These are phyloP conservation scores for Paspalum vaginatum DNA, from an alignment of 176 grass and related monocot genomes.

Conservation along the genomic window DNA sequence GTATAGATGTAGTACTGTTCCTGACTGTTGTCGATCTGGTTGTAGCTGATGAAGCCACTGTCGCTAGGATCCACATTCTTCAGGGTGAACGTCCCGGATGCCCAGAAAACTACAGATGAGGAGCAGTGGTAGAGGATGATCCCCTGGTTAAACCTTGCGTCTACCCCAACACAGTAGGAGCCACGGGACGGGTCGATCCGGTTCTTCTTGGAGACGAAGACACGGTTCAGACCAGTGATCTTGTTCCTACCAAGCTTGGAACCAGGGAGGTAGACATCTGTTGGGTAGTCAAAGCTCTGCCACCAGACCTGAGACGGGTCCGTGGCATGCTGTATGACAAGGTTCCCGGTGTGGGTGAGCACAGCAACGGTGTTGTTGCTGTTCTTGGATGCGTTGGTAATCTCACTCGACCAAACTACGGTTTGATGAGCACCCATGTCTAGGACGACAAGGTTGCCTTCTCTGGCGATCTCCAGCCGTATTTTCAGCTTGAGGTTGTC, in stretches of 20 bases:
- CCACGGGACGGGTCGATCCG: background rate
- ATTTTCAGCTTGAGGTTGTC: background rate
- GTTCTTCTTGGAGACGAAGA: background rate
- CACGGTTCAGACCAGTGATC: background rate
- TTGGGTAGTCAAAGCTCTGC: constrained; percentile 13
- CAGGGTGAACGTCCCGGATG: background rate
- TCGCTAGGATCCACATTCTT: no score
- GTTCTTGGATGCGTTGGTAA: background rate
- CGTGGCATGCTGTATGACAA: background rate
- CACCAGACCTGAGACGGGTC: background rate
- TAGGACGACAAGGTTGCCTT: background rate
- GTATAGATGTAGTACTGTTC: no score
- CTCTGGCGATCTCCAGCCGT: background rate
- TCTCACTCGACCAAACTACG: background rate
- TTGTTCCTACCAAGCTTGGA: background rate
- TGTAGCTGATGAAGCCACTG: no score
- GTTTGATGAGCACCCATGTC: background rate
- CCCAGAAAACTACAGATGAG: background rate
- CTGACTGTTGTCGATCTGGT: no score
- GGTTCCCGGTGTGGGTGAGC: background rate
- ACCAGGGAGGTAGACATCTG: background rate
- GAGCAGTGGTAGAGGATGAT: background rate
- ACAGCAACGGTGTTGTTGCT: background rate
- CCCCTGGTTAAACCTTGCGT: no score
- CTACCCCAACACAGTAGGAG: background rate